A percentile compares a stretch with the other conserved stretches of the same genome.
These are phyloP conservation scores for Rachicladosporium sp. DNA, from an alignment of 2,329 filamentous ascomycete genomes.

Conservation along the genomic window DNA sequence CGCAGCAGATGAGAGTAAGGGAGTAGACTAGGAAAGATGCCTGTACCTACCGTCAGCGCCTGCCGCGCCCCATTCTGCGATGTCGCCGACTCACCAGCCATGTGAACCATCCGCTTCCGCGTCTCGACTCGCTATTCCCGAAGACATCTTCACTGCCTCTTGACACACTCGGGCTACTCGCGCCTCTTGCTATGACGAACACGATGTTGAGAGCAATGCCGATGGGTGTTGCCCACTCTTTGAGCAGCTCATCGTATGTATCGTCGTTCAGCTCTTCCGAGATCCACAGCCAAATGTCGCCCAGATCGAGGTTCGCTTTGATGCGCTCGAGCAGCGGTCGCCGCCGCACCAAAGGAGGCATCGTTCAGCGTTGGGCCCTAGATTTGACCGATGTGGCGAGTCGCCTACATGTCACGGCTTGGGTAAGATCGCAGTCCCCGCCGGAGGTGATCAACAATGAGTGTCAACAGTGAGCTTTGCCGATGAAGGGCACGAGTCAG, in stretches of 20 bases:
- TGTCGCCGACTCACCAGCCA: slow-evolving; percentile 43
- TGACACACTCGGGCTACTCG: slow-evolving; percentile 29
- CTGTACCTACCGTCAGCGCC: slow-evolving; percentile 11
- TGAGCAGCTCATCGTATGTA: slow-evolving; percentile 71
- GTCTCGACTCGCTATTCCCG: slow-evolving; percentile 45
- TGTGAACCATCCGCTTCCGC: slow-evolving; percentile 52
- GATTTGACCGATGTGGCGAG: too few species aligned
- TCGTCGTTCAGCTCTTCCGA: slow-evolving; percentile 86
- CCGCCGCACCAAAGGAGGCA: slow-evolving; percentile 73
- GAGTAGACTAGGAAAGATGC: slow-evolving; percentile 55
- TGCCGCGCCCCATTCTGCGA: not conserved
- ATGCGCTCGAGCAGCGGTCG: slow-evolving; percentile 71
- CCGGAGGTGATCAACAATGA: too few species aligned
- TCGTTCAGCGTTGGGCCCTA: slow-evolving; percentile 18
- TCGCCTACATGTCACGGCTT: too few species aligned
- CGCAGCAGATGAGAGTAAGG: slow-evolving; percentile 52
- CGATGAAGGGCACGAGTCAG: too few species aligned
- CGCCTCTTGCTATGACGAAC: slow-evolving; percentile 69
- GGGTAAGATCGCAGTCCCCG: too few species aligned
- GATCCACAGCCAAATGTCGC: slow-evolving; percentile 80
- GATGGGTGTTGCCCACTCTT: slow-evolving; percentile 60
- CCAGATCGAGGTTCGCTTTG: slow-evolving; percentile 66
- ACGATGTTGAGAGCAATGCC: slow-evolving; percentile 65
- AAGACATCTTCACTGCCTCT: slow-evolving; percentile 64
- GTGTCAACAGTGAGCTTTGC: too few species aligned